A percentile compares a stretch with the other conserved stretches of the same genome.
phyloP scores from a whole-genome alignment of 345 rosid species.

The Hirschfeldia incana region DNA sequence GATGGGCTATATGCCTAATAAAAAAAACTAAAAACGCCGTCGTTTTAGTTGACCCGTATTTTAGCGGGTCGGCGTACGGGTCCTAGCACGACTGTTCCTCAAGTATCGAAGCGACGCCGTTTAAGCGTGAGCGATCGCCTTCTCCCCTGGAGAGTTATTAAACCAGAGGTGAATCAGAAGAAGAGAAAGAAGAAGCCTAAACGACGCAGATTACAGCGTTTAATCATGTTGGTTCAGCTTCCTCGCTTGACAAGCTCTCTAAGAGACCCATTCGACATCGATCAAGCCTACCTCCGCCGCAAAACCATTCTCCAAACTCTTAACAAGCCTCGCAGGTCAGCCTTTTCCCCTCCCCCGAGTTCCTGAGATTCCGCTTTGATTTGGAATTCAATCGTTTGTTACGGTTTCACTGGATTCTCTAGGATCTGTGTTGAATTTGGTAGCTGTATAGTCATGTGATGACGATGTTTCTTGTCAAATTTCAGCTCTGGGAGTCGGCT shows the following conservation, averaged over 20 bases:
- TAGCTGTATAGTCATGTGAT: conserved; percentile 16
- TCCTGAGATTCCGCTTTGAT: background rate
- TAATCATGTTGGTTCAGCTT: conserved; percentile 63
- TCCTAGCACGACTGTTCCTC: background rate
- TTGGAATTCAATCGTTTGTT: background rate
- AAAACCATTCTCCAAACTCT: conserved; percentile 60
- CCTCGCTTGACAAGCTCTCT: conserved; percentile 88
- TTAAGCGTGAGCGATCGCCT: conserved; percentile 15
- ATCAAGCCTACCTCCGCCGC: conserved; percentile 85
- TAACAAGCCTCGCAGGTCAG: conserved; percentile 56
- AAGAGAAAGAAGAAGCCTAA: conserved; percentile 22
- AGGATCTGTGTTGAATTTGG: conserved; percentile 9
- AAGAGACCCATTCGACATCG: conserved; percentile 81
- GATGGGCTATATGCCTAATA: no score
- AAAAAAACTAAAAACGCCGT: background rate
- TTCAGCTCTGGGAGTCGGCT: conserved; percentile 42
- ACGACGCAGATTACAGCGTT: conserved; percentile 11
- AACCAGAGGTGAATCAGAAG: background rate
- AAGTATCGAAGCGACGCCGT: conserved; percentile 14
- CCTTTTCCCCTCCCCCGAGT: background rate
- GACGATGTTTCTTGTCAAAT: background rate
- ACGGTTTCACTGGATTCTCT: background rate
- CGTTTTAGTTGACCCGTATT: background rate
- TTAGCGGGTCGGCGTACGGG: conserved; percentile 22
- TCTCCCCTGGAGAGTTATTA: conserved; percentile 1